Base-by-base conservation (phyloP, 179 eudicot species). In the Spergularia azorica region DNA sequence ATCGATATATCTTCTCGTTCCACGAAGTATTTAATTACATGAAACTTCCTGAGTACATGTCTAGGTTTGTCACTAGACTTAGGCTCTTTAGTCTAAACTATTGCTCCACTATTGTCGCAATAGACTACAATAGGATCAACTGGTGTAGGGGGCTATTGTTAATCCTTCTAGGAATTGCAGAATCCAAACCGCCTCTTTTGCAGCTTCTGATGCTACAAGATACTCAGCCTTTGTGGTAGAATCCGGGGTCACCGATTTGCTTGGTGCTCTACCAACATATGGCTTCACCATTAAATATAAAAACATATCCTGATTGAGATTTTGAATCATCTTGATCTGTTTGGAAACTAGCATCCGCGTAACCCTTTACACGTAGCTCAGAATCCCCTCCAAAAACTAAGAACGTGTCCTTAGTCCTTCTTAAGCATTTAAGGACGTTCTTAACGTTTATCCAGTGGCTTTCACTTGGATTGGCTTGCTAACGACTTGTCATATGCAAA, bases 391-490 rank as follows among this genome's bases (percentile, higher is more conserved):
- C 50, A 52, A 15, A 71, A 2, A 71, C 4, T 12, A 52, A 32
- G 5, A 41, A 41, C 43, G 5, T 26, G 21, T 71, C 48, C 17
- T 71, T 71, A 52, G n/a, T 71, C n/a, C 39, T 70, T 48, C 59
- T 50, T 51, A 50, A 70, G 5, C 50, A 70, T 26, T 70, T 70
- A 70, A 70, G 73, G 20, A 70, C 55, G 9, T 7, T 71, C 46
- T 18, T 71, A 12, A 56, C 43, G 5, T 10, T 39, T 17, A 3
- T 70, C 20, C 52, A 70, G 61, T 70, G 38, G 13, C 3, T 4
- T 54, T 54, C n/a, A 54, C 74, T 5, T 5, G 9, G 62, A 36
- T 71, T 55, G 21, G 41, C 9, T 16, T 71, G 43, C 12, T 71
- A 54, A 41, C 50, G 48, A 36, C 74, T 55, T 3, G 6, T 54